Percentiles rank a stretch among this genome's conserved stretches.
Evolutionary conservation across 805 yeast genomes (phyloP).

Genomic region (Cephaloascus fragrans): DNA sequence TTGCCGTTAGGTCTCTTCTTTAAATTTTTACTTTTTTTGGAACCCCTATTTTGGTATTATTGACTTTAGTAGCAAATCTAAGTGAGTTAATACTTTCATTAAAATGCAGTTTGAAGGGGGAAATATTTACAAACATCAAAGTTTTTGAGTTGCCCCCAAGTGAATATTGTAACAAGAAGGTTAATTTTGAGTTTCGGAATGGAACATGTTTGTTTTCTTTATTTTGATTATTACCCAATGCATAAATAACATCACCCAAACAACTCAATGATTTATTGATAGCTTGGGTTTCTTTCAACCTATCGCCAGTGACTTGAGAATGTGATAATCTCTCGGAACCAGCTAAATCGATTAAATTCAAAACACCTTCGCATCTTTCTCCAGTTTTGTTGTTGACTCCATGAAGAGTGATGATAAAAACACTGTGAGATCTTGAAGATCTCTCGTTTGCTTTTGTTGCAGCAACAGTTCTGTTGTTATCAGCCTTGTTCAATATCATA

Average conservation of each 20-base stretch:
- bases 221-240: slow-evolving; percentile 35
- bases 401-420: slow-evolving; percentile 52
- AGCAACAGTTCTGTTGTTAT: slow-evolving; percentile 62
- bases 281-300: slow-evolving; percentile 79
- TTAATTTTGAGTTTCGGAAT: slow-evolving; percentile 62
- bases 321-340: slow-evolving; percentile 81
- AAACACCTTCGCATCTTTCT: slow-evolving; percentile 41
- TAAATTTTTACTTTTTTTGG: neutral
- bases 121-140: slow-evolving; percentile 84
- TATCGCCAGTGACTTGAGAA: slow-evolving; percentile 71
- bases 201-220: slow-evolving; percentile 43
- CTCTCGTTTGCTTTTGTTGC: slow-evolving; percentile 72
- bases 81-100: slow-evolving; percentile 78
- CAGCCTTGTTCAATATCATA: slow-evolving; percentile 42
- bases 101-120: slow-evolving; percentile 53
- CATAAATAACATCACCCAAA: slow-evolving; percentile 80
- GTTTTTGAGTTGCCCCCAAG: slow-evolving; percentile 83
- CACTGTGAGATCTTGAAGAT: slow-evolving; percentile 88
- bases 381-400: slow-evolving; percentile 46
- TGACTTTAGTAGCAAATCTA: slow-evolving; percentile 82
- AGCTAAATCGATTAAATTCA: slow-evolving; percentile 84
- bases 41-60: slow-evolving; percentile 30
- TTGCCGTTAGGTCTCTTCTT: no score
- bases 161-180: slow-evolving; percentile 77
- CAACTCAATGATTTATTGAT: slow-evolving; percentile 84